Percentiles rank a stretch among this genome's conserved stretches.
These are phyloP conservation scores for Isatis lusitanica DNA, from an alignment of 441 rosid species.

Conservation along the genomic window DNA sequence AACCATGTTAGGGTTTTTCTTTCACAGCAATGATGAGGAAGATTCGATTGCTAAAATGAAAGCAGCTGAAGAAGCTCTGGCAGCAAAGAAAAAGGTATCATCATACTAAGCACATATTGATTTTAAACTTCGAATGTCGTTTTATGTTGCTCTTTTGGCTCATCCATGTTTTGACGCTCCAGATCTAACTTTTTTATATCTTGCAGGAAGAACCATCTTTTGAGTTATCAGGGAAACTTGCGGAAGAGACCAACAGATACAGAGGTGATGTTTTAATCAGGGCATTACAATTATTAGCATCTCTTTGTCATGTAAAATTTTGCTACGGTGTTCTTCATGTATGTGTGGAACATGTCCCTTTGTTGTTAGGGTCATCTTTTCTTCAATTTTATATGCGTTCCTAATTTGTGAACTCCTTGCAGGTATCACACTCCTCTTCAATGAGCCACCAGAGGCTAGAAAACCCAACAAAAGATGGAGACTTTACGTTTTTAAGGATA, in stretches of 20 bases:
- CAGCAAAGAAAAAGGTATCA: constrained; percentile 71
- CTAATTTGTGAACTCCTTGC: constrained; percentile 23
- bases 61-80: constrained; percentile 87
- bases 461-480: constrained; percentile 90
- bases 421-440: constrained; percentile 86
- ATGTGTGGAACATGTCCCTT: constrained; percentile 5
- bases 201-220: constrained; percentile 86
- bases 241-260: constrained; percentile 88
- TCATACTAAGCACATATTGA: neutral
- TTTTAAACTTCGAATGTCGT: neutral
- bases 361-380: neutral
- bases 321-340: constrained; percentile 6
- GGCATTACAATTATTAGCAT: constrained; percentile 4
- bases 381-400: neutral
- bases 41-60: constrained; percentile 83
- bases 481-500: constrained; percentile 89
- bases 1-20: constrained; percentile 22
- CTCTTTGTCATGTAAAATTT: neutral
- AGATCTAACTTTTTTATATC: constrained; percentile 8
- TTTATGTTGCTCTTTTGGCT: constrained; percentile 15
- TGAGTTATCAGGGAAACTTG: constrained; percentile 96
- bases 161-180: constrained; percentile 7
- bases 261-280: constrained; percentile 54
- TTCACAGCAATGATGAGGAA: constrained; percentile 54
- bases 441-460: constrained; percentile 91